Evolutionary conservation across 208 protist genomes (phyloP), one percentile per base, ranked within the genome.

Genomic region (Wallacemonas collosoma): DNA sequence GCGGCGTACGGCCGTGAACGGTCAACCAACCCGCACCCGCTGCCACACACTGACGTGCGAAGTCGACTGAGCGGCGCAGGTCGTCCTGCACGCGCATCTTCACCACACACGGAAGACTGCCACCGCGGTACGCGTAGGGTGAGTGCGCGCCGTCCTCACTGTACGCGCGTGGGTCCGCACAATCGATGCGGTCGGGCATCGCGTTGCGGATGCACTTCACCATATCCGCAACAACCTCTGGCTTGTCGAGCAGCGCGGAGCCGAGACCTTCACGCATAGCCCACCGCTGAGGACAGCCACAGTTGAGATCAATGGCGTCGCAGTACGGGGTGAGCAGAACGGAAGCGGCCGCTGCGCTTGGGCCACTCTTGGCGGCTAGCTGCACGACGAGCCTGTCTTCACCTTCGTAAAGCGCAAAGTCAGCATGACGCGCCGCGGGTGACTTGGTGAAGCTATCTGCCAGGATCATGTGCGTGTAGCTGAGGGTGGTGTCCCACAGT

Each of bases 381-480:
- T 98, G 95, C 55, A 86, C 78, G 5, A 98, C 76, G 2, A 98
- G 80, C 2, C 75, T 75, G 26, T 85, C 72, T 57, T 98, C 93
- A 26, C 76, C 80, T 1, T 53, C 50, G 72, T 93, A 88, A 2
- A 85, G 83, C 3, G 83, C 74, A 77, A 97, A 97, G 47, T 98
- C 93, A 14, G 81, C 79, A 62, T 95, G 82, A 14, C 95, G 87
- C 0, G 93, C 87, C 14, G 82, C 71, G 3, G 72, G 70, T 1
- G 92, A 95, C 57, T 77, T 66, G 5, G 77, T 71, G 73, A 97
- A 95, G 73, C 89, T 94, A 48, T 93, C 84, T 8, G 93, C 88
- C 40, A 97, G 77, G 58, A 98, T 89, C 95, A 98, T 98, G 73
- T 96, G 95, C 41, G 93, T 95, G 85, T 97, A 98, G 74, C 76